Evolutionary conservation across 78 protist species (phyloP).

Genomic region (Dictyostelium purpureum): DNA sequence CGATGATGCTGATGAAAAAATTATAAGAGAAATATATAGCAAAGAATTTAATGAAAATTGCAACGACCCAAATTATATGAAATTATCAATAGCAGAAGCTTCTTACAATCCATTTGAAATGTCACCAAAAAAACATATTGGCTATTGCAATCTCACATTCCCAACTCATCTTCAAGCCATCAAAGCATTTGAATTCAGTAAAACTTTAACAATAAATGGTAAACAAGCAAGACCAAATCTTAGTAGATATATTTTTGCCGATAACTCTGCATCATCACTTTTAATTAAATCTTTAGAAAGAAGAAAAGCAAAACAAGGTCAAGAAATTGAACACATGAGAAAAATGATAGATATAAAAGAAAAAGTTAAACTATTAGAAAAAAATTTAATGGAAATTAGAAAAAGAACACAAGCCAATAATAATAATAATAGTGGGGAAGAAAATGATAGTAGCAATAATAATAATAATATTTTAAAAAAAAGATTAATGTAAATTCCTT

Average conservation of each 20-base stretch:
- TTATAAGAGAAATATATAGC: not conserved
- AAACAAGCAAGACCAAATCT: no score
- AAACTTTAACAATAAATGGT: no score
- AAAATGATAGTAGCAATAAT: not conserved
- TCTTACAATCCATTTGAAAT: not conserved
- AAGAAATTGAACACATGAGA: slow-evolving; percentile 10
- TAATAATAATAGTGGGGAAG: not conserved
- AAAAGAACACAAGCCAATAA: not conserved
- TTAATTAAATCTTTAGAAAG: not conserved
- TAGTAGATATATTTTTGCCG: not conserved
- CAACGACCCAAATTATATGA: not conserved
- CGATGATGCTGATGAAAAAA: not conserved
- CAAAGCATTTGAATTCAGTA: not conserved
- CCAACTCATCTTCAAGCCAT: not conserved
- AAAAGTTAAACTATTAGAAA: not conserved
- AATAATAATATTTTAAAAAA: not conserved
- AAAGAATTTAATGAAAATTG: not conserved
- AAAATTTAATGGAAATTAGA: not conserved
- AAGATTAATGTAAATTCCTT: not conserved
- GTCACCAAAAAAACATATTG: not conserved
- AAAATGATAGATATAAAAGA: not conserved
- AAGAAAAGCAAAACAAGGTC: not conserved
- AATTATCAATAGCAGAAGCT: not conserved
- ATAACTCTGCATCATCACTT: not conserved
- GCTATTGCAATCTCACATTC: not conserved